phyloP scores from a whole-genome alignment of 352 stramenopile genomes.

The Phytophthora sp. region DNA sequence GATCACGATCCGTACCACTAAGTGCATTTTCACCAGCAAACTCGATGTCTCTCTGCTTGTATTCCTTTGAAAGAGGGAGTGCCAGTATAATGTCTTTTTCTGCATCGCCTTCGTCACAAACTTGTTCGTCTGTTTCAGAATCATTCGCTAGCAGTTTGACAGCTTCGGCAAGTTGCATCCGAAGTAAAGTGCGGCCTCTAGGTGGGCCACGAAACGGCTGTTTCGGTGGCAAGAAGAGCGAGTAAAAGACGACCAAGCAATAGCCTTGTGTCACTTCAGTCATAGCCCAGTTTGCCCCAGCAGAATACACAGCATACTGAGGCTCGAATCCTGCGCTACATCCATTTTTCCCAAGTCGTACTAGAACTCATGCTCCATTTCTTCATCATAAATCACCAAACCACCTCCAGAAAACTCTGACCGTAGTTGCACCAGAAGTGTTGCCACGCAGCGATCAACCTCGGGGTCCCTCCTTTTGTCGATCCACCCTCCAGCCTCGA shows the following conservation, averaged over 20 bases:
- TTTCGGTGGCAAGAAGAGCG: constrained; percentile 3
- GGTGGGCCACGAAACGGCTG: neutral
- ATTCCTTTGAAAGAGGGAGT: constrained; percentile 3
- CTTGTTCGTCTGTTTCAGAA: neutral
- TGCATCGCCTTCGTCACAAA: neutral
- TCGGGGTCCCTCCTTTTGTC: neutral
- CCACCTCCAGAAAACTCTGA: constrained; percentile 7
- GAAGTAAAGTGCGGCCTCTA: neutral
- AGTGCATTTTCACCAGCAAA: neutral
- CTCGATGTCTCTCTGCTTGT: neutral
- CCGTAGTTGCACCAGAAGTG: constrained; percentile 7
- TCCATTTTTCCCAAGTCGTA: constrained; percentile 6
- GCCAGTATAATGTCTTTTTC: neutral
- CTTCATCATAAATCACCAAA: constrained; percentile 2
- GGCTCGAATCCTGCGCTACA: constrained; percentile 1
- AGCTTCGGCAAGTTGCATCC: neutral
- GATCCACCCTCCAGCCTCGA: neutral
- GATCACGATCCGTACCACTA: neutral
- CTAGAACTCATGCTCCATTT: neutral
- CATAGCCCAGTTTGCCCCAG: neutral
- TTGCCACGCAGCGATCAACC: neutral
- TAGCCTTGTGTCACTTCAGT: constrained; percentile 6
- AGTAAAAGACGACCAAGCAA: constrained; percentile 2
- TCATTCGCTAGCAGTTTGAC: neutral
- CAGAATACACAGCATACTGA: constrained; percentile 3